A percentile compares a stretch with the other conserved stretches of the same genome.
Evolutionary conservation across 306 rosid genomes (phyloP).

Genomic region (Fragaria ananassa): DNA sequence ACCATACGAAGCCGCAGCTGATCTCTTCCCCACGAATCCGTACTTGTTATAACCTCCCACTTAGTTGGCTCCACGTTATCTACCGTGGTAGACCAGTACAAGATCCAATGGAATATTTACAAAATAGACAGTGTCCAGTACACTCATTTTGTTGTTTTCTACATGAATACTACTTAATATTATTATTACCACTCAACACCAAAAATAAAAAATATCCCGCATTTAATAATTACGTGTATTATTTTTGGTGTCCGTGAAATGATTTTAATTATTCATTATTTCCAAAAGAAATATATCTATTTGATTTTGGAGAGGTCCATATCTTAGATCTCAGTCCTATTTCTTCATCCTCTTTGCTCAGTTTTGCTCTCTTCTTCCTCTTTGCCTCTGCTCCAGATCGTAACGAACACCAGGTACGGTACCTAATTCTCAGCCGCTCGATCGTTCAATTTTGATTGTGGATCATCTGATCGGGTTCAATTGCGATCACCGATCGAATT

Average conservation of each 20-base stretch:
- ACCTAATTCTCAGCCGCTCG: slow-evolving; percentile 9
- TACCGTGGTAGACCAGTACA: no score
- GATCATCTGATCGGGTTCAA: background rate
- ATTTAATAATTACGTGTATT: background rate
- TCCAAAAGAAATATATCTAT: background rate
- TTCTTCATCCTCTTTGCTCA: slow-evolving; percentile 25
- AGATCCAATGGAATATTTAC: background rate
- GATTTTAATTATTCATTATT: background rate
- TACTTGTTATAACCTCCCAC: background rate
- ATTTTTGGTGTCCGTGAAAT: background rate
- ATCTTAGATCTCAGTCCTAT: slow-evolving; percentile 30
- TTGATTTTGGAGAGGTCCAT: slow-evolving; percentile 8
- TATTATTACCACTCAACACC: background rate
- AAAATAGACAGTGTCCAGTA: slow-evolving; percentile 6
- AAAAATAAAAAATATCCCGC: background rate
- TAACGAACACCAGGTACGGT: slow-evolving; percentile 30
- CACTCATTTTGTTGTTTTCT: slow-evolving; percentile 15
- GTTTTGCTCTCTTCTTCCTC: slow-evolving; percentile 24
- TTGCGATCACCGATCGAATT: slow-evolving; percentile 5
- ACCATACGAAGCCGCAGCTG: no score
- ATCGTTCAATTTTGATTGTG: background rate
- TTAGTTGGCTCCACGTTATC: background rate
- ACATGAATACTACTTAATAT: slow-evolving; percentile 11
- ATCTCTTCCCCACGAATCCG: no score
- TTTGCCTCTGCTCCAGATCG: slow-evolving; percentile 50